Evolutionary conservation across 2,329 filamentous ascomycete genomes (phyloP).

Genomic region (Fusarium gaditjirri): DNA sequence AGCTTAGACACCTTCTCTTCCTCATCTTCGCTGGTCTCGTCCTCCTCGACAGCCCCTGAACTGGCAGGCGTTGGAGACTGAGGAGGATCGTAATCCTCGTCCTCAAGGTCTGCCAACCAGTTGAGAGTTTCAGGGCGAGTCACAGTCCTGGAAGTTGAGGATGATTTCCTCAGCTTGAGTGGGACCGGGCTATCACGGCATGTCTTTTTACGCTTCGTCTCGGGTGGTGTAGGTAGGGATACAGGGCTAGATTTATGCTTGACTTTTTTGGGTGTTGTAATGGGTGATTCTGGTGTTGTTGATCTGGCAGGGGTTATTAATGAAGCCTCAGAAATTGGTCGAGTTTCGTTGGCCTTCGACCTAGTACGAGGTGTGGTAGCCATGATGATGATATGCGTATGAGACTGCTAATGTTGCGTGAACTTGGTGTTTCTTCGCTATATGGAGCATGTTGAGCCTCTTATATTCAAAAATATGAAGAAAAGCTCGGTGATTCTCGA

Average conservation of each 20-base stretch:
- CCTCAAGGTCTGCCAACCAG: not conserved
- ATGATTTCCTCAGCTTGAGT: conserved; percentile 1
- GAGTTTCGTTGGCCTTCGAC: not conserved
- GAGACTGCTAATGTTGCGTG: not conserved
- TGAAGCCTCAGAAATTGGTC: not conserved
- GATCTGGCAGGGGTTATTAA: not conserved
- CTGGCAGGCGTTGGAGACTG: not conserved
- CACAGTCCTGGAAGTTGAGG: not conserved
- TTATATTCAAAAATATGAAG: not conserved
- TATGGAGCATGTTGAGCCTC: not conserved
- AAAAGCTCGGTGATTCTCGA: not conserved
- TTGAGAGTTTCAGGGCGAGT: not conserved
- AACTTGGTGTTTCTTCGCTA: not conserved
- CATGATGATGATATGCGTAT: conserved; percentile 2
- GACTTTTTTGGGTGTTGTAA: not conserved
- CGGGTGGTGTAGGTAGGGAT: not conserved
- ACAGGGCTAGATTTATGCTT: not conserved
- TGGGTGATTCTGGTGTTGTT: not conserved
- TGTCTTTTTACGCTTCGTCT: conserved; percentile 7
- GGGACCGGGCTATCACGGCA: not conserved
- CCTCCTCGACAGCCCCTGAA: not conserved
- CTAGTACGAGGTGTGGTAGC: not conserved
- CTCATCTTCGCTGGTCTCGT: not conserved
- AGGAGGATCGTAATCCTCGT: not conserved
- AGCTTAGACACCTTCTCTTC: not conserved